These are phyloP conservation scores for Cyclotella kingstonii DNA, from an alignment of 108 stramenopile species.

Conservation along the genomic window DNA sequence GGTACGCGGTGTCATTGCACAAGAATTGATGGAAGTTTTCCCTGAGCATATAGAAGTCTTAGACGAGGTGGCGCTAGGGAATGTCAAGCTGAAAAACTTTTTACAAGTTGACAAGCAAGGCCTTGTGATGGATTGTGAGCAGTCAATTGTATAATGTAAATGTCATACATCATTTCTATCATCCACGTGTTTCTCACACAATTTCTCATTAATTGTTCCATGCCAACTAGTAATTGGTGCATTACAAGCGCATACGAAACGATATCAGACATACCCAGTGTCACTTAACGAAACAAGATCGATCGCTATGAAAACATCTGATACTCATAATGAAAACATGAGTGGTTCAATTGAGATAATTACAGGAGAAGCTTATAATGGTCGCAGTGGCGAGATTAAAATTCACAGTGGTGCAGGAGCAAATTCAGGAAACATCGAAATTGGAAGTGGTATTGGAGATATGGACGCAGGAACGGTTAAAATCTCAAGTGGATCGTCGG, in stretches of 20 bases:
- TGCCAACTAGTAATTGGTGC: conserved; percentile 42
- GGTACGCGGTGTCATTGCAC: conserved; percentile 78
- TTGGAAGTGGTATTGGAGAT: conserved; percentile 9
- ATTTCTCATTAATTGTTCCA: background rate
- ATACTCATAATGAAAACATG: background rate
- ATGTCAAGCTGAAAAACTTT: conserved; percentile 50
- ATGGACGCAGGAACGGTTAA: conserved; percentile 8
- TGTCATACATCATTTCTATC: background rate
- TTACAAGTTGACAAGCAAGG: conserved; percentile 64
- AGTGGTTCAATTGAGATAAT: conserved; percentile 19
- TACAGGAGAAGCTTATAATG: conserved; percentile 10
- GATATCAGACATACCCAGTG: conserved; percentile 32
- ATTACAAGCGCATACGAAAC: conserved; percentile 45
- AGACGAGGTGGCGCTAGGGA: conserved; percentile 49
- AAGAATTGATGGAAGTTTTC: conserved; percentile 66
- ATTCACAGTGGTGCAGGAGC: conserved; percentile 11
- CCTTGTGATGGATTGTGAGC: conserved; percentile 45
- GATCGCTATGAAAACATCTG: conserved; percentile 18
- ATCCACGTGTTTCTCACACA: background rate
- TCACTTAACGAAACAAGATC: conserved; percentile 10
- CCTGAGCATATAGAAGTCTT: conserved; percentile 73
- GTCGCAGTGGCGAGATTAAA: conserved; percentile 12
- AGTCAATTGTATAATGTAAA: background rate
- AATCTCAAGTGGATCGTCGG: background rate
- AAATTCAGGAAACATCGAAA: conserved; percentile 12